Conservation (phyloP, 2,329 filamentous ascomycete species). For the Pyricularia pennisetigena region DNA sequence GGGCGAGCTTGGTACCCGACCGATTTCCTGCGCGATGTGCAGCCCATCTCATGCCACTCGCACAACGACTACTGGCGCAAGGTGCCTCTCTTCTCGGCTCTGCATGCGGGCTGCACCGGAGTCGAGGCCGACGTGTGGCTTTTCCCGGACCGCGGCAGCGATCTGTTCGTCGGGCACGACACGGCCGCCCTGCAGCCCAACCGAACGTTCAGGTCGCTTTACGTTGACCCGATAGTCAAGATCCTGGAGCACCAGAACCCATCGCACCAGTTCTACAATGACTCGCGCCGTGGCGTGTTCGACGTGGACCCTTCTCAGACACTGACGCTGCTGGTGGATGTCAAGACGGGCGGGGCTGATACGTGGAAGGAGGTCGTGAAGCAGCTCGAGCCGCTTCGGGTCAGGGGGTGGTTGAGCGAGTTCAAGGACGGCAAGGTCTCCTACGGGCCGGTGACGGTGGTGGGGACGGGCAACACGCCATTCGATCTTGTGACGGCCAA, state of each 20-base stretch:
- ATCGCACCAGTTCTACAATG: slow-evolving; percentile 32
- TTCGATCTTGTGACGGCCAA: slow-evolving; percentile 46
- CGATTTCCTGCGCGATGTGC: slow-evolving; percentile 36
- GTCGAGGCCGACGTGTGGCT: slow-evolving; percentile 63
- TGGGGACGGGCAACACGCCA: slow-evolving; percentile 56
- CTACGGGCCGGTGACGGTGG: slow-evolving; percentile 53
- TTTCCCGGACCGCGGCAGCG: slow-evolving; percentile 24
- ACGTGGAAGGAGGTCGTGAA: slow-evolving; percentile 42
- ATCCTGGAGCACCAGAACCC: slow-evolving; percentile 43
- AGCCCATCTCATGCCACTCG: slow-evolving; percentile 33
- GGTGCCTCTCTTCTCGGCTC: slow-evolving; percentile 53
- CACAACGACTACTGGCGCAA: slow-evolving; percentile 64
- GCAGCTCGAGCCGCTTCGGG: slow-evolving; percentile 49
- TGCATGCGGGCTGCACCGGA: slow-evolving; percentile 47
- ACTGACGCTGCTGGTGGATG: slow-evolving; percentile 56
- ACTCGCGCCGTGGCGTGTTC: slow-evolving; percentile 44
- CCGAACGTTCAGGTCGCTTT: slow-evolving; percentile 51
- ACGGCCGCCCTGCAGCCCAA: slow-evolving; percentile 39
- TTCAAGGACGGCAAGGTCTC: slow-evolving; percentile 40
- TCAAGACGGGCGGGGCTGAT: slow-evolving; percentile 48
- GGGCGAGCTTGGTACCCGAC: slow-evolving; percentile 35
- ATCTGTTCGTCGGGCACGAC: slow-evolving; percentile 55
- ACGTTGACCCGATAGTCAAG: slow-evolving; percentile 52
- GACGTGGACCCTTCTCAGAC: slow-evolving; percentile 40
- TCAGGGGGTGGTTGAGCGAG: slow-evolving; percentile 45